Evolutionary conservation across 441 rosid genomes (phyloP).

Genomic region (Gossypium gossypioides): DNA sequence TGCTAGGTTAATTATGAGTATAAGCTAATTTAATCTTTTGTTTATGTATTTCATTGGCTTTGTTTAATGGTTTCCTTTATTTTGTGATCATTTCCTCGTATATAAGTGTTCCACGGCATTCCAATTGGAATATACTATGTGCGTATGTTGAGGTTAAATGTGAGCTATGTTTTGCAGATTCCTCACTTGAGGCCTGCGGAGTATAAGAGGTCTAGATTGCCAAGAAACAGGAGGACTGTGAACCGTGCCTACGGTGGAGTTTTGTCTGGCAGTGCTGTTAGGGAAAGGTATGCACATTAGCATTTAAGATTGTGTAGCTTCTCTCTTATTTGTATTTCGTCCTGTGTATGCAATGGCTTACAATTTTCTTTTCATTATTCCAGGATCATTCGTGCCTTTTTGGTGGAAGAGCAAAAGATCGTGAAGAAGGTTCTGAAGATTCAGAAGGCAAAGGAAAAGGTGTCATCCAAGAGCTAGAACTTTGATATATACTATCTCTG

Average conservation of each 20-base stretch:
- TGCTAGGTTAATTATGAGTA: background rate
- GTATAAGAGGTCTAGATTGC: constrained; percentile 18
- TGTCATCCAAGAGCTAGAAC: constrained; percentile 14
- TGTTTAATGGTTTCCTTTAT: background rate
- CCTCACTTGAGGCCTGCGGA: constrained; percentile 18
- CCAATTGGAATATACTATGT: background rate
- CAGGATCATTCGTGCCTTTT: constrained; percentile 52
- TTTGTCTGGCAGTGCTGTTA: constrained; percentile 14
- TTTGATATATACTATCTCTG: constrained; percentile 17
- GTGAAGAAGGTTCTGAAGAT: constrained; percentile 53
- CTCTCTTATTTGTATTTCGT: background rate
- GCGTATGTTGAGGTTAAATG: background rate
- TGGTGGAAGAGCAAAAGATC: constrained; percentile 31
- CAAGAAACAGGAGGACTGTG: constrained; percentile 18
- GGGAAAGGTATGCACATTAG: constrained; percentile 14
- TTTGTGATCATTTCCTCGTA: background rate
- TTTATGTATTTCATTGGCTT: background rate
- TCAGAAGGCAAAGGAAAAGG: constrained; percentile 56
- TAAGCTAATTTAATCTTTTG: background rate
- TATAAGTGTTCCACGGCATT: background rate
- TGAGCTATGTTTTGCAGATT: background rate
- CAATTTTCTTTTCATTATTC: background rate
- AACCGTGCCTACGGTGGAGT: constrained; percentile 19
- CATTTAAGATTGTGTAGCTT: background rate
- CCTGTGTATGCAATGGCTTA: background rate